Evolutionary conservation across 177 flowering plant genomes (phyloP).

Genomic region (Vitis hybrid): DNA sequence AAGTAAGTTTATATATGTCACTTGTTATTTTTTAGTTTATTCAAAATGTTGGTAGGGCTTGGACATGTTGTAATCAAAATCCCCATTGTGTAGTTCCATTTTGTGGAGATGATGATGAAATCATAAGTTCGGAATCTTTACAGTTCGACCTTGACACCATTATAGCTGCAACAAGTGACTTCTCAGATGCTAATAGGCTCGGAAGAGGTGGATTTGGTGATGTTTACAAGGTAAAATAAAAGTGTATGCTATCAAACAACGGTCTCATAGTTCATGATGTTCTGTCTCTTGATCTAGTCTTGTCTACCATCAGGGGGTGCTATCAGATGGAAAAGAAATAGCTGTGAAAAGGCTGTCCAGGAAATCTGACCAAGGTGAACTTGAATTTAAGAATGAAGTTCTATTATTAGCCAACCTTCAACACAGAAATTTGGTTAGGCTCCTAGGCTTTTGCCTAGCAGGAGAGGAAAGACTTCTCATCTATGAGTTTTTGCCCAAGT

Average conservation of each 20-base stretch:
- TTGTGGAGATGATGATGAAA: slow-evolving; percentile 8
- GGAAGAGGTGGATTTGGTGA: slow-evolving; percentile 21
- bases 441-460: slow-evolving; percentile 15
- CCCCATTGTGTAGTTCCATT: too few species aligned
- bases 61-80: too few species aligned
- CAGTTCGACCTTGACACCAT: slow-evolving; percentile 8
- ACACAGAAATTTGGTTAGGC: slow-evolving; percentile 19
- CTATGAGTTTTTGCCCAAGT: slow-evolving; percentile 20
- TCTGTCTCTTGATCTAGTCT: too few species aligned
- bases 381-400: slow-evolving; percentile 25
- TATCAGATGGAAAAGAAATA: slow-evolving; percentile 12
- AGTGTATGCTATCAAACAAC: too few species aligned
- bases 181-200: slow-evolving; percentile 15
- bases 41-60: too few species aligned
- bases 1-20: too few species aligned
- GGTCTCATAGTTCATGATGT: not conserved
- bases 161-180: slow-evolving; percentile 14
- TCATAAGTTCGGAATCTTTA: not conserved
- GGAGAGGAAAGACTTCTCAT: slow-evolving; percentile 18
- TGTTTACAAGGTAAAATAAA: slow-evolving; percentile 15
- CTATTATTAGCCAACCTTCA: slow-evolving; percentile 21
- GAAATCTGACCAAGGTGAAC: slow-evolving; percentile 14
- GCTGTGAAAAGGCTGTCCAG: slow-evolving; percentile 19
- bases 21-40: not conserved
- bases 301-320: slow-evolving; percentile 6